phyloP scores from a whole-genome alignment of 768 basidiomycete genomes.

The Sarcodon aspratus region DNA sequence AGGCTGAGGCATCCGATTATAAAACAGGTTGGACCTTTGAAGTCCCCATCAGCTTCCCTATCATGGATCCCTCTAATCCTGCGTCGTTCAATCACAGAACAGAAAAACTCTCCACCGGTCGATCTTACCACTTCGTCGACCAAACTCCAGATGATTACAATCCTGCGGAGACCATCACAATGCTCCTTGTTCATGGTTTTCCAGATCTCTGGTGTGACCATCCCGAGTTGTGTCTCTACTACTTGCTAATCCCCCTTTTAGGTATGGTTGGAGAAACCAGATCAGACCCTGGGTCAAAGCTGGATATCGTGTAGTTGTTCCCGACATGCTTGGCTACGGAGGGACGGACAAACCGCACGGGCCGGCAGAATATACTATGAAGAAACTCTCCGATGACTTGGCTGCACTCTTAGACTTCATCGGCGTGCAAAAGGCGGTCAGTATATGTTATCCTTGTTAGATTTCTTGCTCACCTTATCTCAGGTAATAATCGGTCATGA shows the following conservation, averaged over 20 bases:
- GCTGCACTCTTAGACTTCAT: constrained; percentile 55
- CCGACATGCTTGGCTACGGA: constrained; percentile 43
- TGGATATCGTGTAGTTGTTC: constrained; percentile 36
- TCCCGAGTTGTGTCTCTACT: not conserved
- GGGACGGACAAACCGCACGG: constrained; percentile 35
- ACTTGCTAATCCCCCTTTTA: constrained; percentile 10
- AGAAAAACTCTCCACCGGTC: constrained; percentile 43
- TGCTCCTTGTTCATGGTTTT: constrained; percentile 73
- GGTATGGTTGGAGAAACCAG: constrained; percentile 72
- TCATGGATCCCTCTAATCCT: constrained; percentile 23
- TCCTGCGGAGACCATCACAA: constrained; percentile 29
- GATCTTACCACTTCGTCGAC: constrained; percentile 64
- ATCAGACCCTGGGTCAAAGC: constrained; percentile 56
- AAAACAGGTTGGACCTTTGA: too few relatives aligned
- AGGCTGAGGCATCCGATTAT: too few relatives aligned
- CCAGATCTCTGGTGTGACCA: constrained; percentile 43
- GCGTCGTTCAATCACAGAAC: constrained; percentile 40
- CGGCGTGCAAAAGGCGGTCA: constrained; percentile 39
- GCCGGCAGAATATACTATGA: constrained; percentile 19
- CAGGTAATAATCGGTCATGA: constrained; percentile 70
- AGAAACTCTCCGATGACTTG: constrained; percentile 36
- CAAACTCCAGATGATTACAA: constrained; percentile 39
- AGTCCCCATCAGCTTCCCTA: too few relatives aligned
- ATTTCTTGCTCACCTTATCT: not conserved
- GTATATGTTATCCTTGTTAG: constrained; percentile 12